Evolutionary conservation across 1,284 basidiomycete genomes (phyloP), one percentile per base, ranked within the genome.

Genomic region (Trichosporon sp.): DNA sequence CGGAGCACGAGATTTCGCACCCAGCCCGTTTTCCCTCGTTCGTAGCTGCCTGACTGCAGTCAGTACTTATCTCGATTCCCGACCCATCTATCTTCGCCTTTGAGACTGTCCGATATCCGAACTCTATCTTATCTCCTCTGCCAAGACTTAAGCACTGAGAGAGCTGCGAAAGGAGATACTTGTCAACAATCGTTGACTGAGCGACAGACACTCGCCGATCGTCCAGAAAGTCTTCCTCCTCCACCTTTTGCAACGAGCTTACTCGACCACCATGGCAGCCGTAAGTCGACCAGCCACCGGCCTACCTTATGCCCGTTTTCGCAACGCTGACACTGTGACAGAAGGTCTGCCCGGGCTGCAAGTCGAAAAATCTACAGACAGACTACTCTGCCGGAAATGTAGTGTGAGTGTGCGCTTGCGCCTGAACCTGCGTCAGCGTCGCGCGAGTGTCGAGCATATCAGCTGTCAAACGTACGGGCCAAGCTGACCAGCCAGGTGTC

Each of bases 401-500:
- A 2, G 68, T 73, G 77, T 78, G 56, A 58, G 77, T 74, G n/a
- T n/a, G n/a, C n/a, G n/a, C n/a, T n/a, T n/a, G n/a, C n/a, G n/a
- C n/a, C n/a, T n/a, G n/a, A n/a, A n/a, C n/a, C n/a, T n/a, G n/a
- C n/a, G n/a, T n/a, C n/a, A n/a, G n/a, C 3, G 31, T 58, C 4
- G 19, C 19, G 16, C 19, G 11, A n/a, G 9, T 21, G 25, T 11
- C 27, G 4, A n/a, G n/a, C n/a, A n/a, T n/a, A n/a, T n/a, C n/a
- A n/a, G n/a, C n/a, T n/a, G n/a, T n/a, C n/a, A n/a, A n/a, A n/a
- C 19, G 37, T 6, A 14, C 27, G n/a, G 16, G 7, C 33, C 9
- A 9, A 13, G 57, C 60, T 64, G 33, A 64, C 52, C 0, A 1
- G n/a, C 25, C 62, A 78, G 78, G 73, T 96, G 92, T 74, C 85